Percentiles rank a stretch among this genome's conserved stretches.
These are phyloP conservation scores for Cystobasidium onofrii DNA, from an alignment of 768 basidiomycete species.

Conservation along the genomic window DNA sequence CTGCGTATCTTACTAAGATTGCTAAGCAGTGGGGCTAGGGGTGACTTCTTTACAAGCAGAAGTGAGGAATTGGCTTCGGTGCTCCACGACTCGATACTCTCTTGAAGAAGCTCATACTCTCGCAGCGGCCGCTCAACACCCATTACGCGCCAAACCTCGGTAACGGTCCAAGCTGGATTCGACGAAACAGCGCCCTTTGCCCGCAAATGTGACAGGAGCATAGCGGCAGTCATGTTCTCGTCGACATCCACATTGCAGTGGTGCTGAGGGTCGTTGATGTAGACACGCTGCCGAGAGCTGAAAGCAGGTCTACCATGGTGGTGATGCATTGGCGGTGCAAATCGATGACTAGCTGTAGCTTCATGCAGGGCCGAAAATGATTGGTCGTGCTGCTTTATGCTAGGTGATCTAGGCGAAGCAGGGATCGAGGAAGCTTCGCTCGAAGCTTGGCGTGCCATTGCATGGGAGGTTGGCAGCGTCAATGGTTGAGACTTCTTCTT, in stretches of 20 bases:
- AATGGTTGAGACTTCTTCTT: background rate
- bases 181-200: constrained; percentile 55
- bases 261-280: constrained; percentile 66
- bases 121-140: constrained; percentile 91
- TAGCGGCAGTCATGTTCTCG: constrained; percentile 60
- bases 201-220: constrained; percentile 62
- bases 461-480: background rate
- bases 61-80: constrained; percentile 51
- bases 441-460: background rate
- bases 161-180: constrained; percentile 67
- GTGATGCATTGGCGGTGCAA: background rate
- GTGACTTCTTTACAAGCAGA: constrained; percentile 51
- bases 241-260: constrained; percentile 67
- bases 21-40: constrained; percentile 29
- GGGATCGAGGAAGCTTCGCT: background rate
- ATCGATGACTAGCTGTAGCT: background rate
- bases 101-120: constrained; percentile 71
- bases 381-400: background rate
- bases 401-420: background rate
- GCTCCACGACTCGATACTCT: constrained; percentile 80
- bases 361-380: background rate
- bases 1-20: background rate
- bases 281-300: constrained; percentile 51
- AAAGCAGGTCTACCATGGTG: background rate
- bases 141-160: constrained; percentile 79